Evolutionary conservation across 257 asterid species (phyloP).

Genomic region (Hygrophila difformis): DNA sequence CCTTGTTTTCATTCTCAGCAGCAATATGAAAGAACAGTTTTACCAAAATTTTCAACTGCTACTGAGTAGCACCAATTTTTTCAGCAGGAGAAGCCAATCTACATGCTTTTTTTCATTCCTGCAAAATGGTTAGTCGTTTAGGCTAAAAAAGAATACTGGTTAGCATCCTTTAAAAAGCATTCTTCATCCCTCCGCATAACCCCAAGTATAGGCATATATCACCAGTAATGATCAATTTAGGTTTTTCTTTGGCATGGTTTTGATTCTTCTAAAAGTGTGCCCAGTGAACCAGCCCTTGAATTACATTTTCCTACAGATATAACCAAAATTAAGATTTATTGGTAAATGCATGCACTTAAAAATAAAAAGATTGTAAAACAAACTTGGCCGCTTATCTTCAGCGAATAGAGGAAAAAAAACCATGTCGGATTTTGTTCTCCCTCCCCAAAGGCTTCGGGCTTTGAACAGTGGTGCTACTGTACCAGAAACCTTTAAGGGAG

Average conservation of each 20-base stretch:
- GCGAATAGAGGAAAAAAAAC: background rate
- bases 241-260: background rate
- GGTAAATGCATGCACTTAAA: background rate
- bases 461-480: constrained; percentile 12
- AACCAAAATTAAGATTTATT: background rate
- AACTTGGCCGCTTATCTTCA: background rate
- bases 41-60: background rate
- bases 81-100: background rate
- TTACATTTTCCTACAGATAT: background rate
- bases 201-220: background rate
- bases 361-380: background rate
- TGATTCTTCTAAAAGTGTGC: background rate
- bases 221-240: background rate
- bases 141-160: no score
- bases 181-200: no score
- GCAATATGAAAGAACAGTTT: background rate
- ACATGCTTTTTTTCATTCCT: background rate
- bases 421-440: constrained; percentile 32
- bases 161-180: no score
- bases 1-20: background rate
- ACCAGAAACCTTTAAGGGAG: constrained; percentile 52
- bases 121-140: background rate
- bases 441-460: constrained; percentile 24
- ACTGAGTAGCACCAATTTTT: background rate
- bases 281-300: background rate